Evolutionary conservation across 78 protist genomes (phyloP).

Genomic region (Dictyostelium brefeldianum): DNA sequence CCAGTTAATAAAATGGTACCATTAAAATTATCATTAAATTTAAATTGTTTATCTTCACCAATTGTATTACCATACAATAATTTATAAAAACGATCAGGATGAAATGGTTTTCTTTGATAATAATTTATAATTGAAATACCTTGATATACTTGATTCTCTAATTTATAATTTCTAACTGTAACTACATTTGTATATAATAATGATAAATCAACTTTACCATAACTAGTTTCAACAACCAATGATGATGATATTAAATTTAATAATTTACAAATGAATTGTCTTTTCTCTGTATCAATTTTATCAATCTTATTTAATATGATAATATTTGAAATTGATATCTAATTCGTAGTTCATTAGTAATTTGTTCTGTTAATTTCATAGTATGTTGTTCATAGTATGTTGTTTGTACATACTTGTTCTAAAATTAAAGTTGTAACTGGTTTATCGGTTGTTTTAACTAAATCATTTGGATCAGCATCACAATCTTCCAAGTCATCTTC

Average conservation of each 20-base stretch:
- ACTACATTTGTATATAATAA: constrained; percentile 4
- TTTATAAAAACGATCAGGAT: constrained; percentile 50
- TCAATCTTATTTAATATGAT: constrained; percentile 51
- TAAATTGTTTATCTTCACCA: neutral
- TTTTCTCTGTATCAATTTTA: constrained; percentile 21
- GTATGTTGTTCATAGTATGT: neutral
- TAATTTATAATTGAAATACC: constrained; percentile 26
- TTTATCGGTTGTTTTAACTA: constrained; percentile 38
- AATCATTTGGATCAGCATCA: neutral
- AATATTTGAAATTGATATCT: constrained; percentile 28
- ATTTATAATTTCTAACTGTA: constrained; percentile 22
- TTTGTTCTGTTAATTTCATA: neutral
- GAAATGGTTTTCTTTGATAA: constrained; percentile 73
- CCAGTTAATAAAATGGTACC: constrained; percentile 12
- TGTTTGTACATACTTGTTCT: constrained; percentile 36
- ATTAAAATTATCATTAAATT: neutral
- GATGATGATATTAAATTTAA: constrained; percentile 38
- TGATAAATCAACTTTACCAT: neutral
- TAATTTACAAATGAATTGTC: constrained; percentile 20
- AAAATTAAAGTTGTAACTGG: constrained; percentile 50
- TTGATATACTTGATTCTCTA: neutral
- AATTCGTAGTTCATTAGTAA: neutral
- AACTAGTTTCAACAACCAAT: constrained; percentile 7
- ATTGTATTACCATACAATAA: constrained; percentile 4
- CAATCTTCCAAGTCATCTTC: neutral